Base-by-base conservation (phyloP, 169 alveolate genomes). In the Plasmodium relictum region DNA sequence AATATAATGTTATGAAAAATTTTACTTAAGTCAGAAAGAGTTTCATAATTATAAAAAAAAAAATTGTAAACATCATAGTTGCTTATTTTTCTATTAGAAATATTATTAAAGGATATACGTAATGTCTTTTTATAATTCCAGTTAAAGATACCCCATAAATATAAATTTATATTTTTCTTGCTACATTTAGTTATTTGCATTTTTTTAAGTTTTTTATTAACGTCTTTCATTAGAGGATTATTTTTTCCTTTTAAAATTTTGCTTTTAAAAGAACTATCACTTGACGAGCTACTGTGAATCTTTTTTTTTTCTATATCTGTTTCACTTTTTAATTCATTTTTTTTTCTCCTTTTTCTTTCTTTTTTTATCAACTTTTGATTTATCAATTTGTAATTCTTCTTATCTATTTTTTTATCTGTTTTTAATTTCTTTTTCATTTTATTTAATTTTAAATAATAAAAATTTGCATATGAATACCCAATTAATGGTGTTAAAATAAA, bases 1-100 rank as follows among this genome's bases (percentile, higher is more conserved):
- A 37, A 16, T 68, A 37, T 24, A 45, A 68, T 20, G 74, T 22
- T 6, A 16, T 5, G 20, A 41, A 16, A 12, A 26, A 14, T 9
- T 37, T 74, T 74, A 74, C 88, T 74, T 62, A 74, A 63, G 68
- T 62, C 44, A 31, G 88, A 62, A 45, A 74, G 59, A 16, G 68
- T 61, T 12, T 74, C 74, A 62, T 74, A 74, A 62, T 74, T 74
- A n/a, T 59, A 59, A 74, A 61, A 74, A 31, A 74, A 74, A 50
- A 74, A 74, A 48, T 74, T 74, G 74, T 62, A 62, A 20, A 74
- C 44, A 26, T 74, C 88, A 74, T 61, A 74, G 66, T 45, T 74
- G 18, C 54, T 74, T 62, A 74, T 59, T 74, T 74, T 62, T 74
- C 44, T 74, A 62, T 74, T 74, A n/a, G 88, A 74, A 42, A 74